Conservation (phyloP, 805 yeast species). For the Spathaspora sp. region DNA sequence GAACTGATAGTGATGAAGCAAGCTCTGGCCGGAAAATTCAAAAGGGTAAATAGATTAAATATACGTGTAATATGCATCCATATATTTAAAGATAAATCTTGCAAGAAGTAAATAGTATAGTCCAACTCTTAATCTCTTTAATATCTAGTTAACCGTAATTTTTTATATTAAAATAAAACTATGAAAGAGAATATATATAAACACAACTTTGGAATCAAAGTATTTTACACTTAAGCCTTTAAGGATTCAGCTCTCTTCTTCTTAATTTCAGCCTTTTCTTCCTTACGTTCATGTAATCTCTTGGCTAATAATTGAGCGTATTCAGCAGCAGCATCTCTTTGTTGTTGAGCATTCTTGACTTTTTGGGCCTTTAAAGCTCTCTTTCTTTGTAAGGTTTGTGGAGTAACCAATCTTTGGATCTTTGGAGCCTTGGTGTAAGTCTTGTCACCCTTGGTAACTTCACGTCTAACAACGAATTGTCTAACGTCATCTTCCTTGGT, state of each 20-base stretch:
- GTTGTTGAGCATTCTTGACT: slow-evolving; percentile 95
- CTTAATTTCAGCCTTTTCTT: slow-evolving; percentile 96
- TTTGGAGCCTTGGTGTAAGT: slow-evolving; percentile 99
- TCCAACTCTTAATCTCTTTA: neutral
- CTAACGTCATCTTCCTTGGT: slow-evolving; percentile 90
- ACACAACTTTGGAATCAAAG: slow-evolving; percentile 4
- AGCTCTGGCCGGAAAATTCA: neutral
- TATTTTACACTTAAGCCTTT: slow-evolving; percentile 59
- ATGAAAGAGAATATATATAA: neutral
- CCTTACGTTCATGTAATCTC: slow-evolving; percentile 97
- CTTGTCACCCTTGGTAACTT: slow-evolving; percentile 96
- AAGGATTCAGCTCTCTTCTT: slow-evolving; percentile 99
- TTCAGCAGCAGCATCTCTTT: slow-evolving; percentile 99
- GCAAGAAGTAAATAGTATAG: too few species aligned
- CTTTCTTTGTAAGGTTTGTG: slow-evolving; percentile 99
- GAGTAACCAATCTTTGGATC: slow-evolving; percentile 99
- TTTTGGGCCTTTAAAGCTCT: slow-evolving; percentile 92
- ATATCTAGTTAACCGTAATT: neutral
- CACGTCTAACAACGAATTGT: slow-evolving; percentile 94
- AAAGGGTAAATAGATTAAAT: neutral
- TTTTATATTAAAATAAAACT: slow-evolving; percentile 7
- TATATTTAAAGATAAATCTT: neutral
- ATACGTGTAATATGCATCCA: neutral
- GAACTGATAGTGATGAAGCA: slow-evolving; percentile 4
- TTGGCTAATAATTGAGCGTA: slow-evolving; percentile 98